Evolutionary conservation across 495 filamentous ascomycete genomes (phyloP).

Genomic region (Penicillium arizonense): DNA sequence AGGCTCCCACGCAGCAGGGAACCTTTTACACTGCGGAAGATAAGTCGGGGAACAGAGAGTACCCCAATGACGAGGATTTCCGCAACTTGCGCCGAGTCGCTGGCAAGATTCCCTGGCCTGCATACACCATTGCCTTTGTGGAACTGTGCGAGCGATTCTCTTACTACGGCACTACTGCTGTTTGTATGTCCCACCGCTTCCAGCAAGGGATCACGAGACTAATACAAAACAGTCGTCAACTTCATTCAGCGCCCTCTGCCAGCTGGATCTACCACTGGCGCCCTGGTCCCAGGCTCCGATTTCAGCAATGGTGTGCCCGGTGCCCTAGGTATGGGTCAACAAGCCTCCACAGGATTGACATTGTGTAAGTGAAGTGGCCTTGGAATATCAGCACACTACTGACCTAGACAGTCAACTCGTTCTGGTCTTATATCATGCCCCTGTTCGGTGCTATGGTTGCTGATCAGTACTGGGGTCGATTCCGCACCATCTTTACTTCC

Average conservation of each 20-base stretch:
- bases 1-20: background rate
- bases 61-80: conserved; percentile 60
- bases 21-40: conserved; percentile 12
- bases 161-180: conserved; percentile 73
- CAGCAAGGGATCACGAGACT: background rate
- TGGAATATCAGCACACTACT: background rate
- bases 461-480: conserved; percentile 55
- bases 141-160: conserved; percentile 79
- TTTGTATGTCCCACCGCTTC: conserved; percentile 51
- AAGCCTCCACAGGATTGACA: conserved; percentile 61
- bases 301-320: conserved; percentile 54
- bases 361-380: conserved; percentile 28
- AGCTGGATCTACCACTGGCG: conserved; percentile 57
- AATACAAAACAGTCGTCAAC: conserved; percentile 46
- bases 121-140: conserved; percentile 70
- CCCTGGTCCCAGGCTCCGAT: conserved; percentile 29
- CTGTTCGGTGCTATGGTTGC: conserved; percentile 68
- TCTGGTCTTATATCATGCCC: conserved; percentile 74
- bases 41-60: conserved; percentile 16
- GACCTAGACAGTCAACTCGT: conserved; percentile 60
- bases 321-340: conserved; percentile 66
- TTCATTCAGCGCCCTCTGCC: conserved; percentile 70
- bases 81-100: conserved; percentile 61
- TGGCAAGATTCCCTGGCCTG: conserved; percentile 60
- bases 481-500: conserved; percentile 56